Conservation (phyloP, 2,329 filamentous ascomycete genomes). For the Talaromyces verruculosus region DNA sequence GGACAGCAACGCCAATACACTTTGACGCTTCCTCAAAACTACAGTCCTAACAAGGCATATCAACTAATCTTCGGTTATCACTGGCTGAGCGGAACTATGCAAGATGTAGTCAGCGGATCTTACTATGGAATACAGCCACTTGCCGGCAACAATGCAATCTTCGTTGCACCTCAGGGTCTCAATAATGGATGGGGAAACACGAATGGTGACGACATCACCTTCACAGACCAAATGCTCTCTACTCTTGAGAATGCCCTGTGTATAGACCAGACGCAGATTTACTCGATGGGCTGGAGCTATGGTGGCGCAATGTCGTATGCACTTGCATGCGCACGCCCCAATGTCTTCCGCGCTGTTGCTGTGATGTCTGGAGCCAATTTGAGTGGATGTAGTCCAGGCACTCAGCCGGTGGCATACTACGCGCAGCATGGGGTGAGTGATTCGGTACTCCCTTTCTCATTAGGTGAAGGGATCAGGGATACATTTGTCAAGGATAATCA, state of each 20-base stretch:
- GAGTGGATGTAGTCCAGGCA: conserved; percentile 11
- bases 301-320: conserved; percentile 18
- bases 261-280: conserved; percentile 8
- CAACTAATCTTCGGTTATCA: conserved; percentile 16
- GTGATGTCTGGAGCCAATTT: conserved; percentile 17
- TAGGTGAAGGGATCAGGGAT: conserved; percentile 10
- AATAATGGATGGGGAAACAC: conserved; percentile 13
- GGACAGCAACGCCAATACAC: conserved; percentile 15
- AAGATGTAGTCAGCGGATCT: conserved; percentile 12
- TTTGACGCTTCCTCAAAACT: conserved; percentile 1
- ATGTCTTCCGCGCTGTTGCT: conserved; percentile 15
- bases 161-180: conserved; percentile 14
- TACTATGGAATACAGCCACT: conserved; percentile 14
- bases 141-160: conserved; percentile 2
- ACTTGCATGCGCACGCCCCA: conserved; percentile 8
- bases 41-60: conserved; percentile 8
- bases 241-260: conserved; percentile 8
- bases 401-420: conserved; percentile 15
- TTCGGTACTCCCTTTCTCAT: conserved; percentile 2
- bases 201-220: not conserved
- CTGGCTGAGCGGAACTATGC: conserved; percentile 9
- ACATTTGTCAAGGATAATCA: conserved; percentile 16
- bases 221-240: conserved; percentile 14
- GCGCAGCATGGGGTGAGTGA: conserved; percentile 14
- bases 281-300: conserved; percentile 17